phyloP scores from a whole-genome alignment of 768 basidiomycete species.

The Multifurca ochricompacta region DNA sequence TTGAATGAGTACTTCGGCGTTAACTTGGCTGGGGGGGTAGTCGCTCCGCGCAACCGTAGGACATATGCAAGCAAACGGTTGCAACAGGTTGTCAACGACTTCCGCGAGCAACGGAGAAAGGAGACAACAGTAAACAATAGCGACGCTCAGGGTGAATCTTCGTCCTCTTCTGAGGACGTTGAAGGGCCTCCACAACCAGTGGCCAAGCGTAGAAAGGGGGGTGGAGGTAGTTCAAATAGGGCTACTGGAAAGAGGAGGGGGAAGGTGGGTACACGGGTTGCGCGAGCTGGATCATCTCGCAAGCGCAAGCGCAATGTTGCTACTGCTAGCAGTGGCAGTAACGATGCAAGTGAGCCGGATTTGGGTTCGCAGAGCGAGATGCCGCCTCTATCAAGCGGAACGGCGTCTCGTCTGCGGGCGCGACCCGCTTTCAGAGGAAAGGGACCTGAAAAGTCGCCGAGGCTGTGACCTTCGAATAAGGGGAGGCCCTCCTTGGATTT shows the following conservation, averaged over 20 bases:
- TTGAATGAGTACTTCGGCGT: conserved; percentile 71
- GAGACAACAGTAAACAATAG: conserved; percentile 20
- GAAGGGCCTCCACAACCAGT: neutral
- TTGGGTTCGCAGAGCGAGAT: conserved; percentile 13
- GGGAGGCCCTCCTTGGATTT: neutral
- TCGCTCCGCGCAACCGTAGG: conserved; percentile 71
- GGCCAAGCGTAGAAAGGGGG: neutral
- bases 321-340: conserved; percentile 13
- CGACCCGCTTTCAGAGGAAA: conserved; percentile 11
- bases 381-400: conserved; percentile 21
- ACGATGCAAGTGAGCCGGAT: neutral
- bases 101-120: conserved; percentile 42
- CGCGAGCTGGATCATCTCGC: conserved; percentile 9
- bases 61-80: conserved; percentile 82
- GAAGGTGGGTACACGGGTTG: conserved; percentile 11
- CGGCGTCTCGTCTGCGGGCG: conserved; percentile 8
- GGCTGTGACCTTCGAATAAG: neutral
- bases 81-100: conserved; percentile 79
- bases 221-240: neutral
- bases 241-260: conserved; percentile 2
- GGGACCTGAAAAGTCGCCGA: neutral
- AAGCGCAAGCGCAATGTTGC: conserved; percentile 19
- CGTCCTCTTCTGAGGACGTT: neutral
- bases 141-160: neutral
- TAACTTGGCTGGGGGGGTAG: conserved; percentile 54